Evolutionary conservation across 148 eudicot species (phyloP).

Genomic region (Rhododendron simsii): DNA sequence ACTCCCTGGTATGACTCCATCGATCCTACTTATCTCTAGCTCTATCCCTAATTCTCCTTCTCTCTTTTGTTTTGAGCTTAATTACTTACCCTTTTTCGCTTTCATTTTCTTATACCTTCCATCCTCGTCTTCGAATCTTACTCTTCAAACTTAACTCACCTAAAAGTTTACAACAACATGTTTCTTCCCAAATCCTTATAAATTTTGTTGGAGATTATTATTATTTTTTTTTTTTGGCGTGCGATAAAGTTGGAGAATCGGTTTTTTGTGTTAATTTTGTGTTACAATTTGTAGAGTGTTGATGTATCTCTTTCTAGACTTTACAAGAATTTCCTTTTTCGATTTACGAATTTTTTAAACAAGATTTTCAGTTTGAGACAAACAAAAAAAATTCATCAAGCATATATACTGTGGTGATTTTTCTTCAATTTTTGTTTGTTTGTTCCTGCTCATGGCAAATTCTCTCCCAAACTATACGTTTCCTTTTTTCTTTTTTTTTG

Average conservation of each 20-base stretch:
- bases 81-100: background rate
- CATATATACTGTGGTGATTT: background rate
- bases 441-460: background rate
- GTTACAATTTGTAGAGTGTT: background rate
- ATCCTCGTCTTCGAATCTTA: background rate
- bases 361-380: background rate
- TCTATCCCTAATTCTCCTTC: background rate
- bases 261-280: background rate
- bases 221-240: background rate
- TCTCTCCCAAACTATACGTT: background rate
- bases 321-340: background rate
- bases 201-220: background rate
- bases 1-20: conserved; percentile 61
- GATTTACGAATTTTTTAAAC: too few species aligned
- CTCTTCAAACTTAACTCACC: background rate
- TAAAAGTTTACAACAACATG: background rate
- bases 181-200: background rate
- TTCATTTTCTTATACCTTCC: background rate
- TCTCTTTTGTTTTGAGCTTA: background rate
- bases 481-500: too few species aligned
- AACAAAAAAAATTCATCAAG: too few species aligned
- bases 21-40: background rate
- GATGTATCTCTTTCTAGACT: background rate
- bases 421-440: background rate
- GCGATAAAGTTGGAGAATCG: background rate